Conservation (phyloP, 2,329 filamentous ascomycete genomes). For the Incumbomyces lentus region DNA sequence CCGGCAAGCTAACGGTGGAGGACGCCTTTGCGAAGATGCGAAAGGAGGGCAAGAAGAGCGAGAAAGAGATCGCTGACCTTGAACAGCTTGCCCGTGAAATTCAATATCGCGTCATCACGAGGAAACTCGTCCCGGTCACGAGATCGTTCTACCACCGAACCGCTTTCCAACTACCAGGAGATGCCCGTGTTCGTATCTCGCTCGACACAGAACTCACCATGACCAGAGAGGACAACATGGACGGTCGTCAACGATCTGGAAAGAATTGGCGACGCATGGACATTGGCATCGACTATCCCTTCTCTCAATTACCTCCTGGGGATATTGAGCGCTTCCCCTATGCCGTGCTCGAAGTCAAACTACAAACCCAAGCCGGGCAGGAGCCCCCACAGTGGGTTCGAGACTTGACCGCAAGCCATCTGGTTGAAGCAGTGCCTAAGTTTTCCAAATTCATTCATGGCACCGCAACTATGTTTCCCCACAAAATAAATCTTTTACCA, state of each 20-base stretch:
- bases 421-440: constrained; percentile 97
- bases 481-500: constrained; percentile 77
- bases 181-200: constrained; percentile 91
- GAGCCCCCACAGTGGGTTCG: constrained; percentile 95
- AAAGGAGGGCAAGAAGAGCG: constrained; percentile 86
- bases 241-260: constrained; percentile 63
- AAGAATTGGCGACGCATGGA: constrained; percentile 95
- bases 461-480: constrained; percentile 74
- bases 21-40: constrained; percentile 94
- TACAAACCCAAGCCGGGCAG: constrained; percentile 91
- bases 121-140: constrained; percentile 78
- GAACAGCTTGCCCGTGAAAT: constrained; percentile 84
- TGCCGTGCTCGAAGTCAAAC: constrained; percentile 90
- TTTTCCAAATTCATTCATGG: constrained; percentile 99
- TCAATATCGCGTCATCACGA: constrained; percentile 83
- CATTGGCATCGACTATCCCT: constrained; percentile 92
- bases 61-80: constrained; percentile 79
- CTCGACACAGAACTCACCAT: constrained; percentile 93
- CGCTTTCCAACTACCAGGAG: constrained; percentile 91
- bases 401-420: constrained; percentile 80
- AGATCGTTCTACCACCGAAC: constrained; percentile 97
- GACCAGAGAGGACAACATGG: constrained; percentile 88
- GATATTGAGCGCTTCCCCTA: constrained; percentile 92
- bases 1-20: constrained; percentile 71
- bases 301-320: constrained; percentile 72